A percentile compares a stretch with the other conserved stretches of the same genome.
Conservation (phyloP, 176 grass and related monocot species). For the Ensete ventricosum region DNA sequence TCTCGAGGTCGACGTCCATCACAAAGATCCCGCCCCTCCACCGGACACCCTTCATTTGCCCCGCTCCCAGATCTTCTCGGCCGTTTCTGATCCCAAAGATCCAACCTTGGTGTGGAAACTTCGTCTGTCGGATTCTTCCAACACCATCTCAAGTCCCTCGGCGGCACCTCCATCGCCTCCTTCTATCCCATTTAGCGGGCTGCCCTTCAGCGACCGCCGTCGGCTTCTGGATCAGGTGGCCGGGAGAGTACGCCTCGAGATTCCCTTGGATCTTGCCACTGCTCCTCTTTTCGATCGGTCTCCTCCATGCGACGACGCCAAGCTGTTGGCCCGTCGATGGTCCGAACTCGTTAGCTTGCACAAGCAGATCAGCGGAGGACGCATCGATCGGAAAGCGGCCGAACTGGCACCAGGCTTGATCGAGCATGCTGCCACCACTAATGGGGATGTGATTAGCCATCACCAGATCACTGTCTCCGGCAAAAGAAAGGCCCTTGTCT, state of each 20-base stretch:
- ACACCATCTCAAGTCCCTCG: constrained; percentile 27
- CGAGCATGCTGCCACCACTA: background rate
- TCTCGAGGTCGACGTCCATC: constrained; percentile 43
- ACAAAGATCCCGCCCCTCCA: background rate
- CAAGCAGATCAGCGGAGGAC: constrained; percentile 24
- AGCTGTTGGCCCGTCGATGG: constrained; percentile 43
- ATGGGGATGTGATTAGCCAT: background rate
- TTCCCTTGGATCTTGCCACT: constrained; percentile 37
- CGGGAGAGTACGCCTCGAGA: constrained; percentile 30
- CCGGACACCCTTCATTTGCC: background rate
- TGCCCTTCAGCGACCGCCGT: constrained; percentile 37
- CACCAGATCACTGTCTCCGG: background rate
- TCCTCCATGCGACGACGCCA: constrained; percentile 25
- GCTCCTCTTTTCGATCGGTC: constrained; percentile 55
- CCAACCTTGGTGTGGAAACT: background rate
- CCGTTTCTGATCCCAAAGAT: constrained; percentile 20
- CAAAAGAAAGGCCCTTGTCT: constrained; percentile 45
- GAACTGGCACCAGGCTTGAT: constrained; percentile 10
- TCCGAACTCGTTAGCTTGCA: constrained; percentile 50
- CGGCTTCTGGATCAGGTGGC: constrained; percentile 28
- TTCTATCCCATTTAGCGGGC: constrained; percentile 14
- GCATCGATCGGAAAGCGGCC: constrained; percentile 28
- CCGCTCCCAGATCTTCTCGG: constrained; percentile 21
- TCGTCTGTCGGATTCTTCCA: constrained; percentile 3
- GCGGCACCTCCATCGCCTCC: constrained; percentile 17